Conservation (phyloP, 2,329 filamentous ascomycete genomes). For the Thermoascus crustaceus region DNA sequence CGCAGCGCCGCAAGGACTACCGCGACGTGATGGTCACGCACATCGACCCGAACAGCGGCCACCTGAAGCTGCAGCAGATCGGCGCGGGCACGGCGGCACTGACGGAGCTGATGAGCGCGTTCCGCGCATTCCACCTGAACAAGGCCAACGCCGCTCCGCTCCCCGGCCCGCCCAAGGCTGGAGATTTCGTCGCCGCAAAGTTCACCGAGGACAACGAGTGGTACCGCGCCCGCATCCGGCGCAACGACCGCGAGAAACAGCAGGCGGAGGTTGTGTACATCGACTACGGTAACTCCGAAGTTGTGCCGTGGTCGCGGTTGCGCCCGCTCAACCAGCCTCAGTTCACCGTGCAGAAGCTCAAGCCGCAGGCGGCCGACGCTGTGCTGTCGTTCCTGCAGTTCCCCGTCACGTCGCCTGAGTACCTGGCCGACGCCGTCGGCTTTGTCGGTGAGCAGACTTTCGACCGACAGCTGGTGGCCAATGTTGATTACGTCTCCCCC, state of each 20-base stretch:
- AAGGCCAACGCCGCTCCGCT: constrained; percentile 69
- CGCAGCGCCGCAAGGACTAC: constrained; percentile 74
- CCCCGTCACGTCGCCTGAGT: constrained; percentile 64
- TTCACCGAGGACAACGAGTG: constrained; percentile 85
- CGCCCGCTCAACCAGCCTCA: constrained; percentile 70
- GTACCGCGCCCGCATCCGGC: constrained; percentile 86
- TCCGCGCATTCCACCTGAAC: constrained; percentile 84
- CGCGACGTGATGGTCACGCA: constrained; percentile 89
- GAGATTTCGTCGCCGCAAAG: constrained; percentile 82
- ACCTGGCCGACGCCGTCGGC: constrained; percentile 68
- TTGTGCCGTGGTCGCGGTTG: constrained; percentile 73
- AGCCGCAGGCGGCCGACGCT: constrained; percentile 79
- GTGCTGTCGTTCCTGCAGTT: constrained; percentile 84
- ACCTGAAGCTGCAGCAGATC: constrained; percentile 84
- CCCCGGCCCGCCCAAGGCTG: constrained; percentile 71
- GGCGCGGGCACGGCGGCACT: constrained; percentile 78
- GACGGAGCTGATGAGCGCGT: constrained; percentile 80
- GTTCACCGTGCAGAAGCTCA: constrained; percentile 74
- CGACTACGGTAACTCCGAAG: constrained; percentile 93
- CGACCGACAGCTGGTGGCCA: constrained; percentile 72
- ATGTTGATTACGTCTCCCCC: constrained; percentile 76
- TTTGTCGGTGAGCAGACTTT: constrained; percentile 69
- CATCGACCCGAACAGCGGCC: constrained; percentile 66
- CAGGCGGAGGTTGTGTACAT: constrained; percentile 87
- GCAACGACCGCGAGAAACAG: constrained; percentile 86